These are phyloP conservation scores for Hanseniaspora sp. DNA, from an alignment of 1,139 yeast genomes.

Conservation along the genomic window DNA sequence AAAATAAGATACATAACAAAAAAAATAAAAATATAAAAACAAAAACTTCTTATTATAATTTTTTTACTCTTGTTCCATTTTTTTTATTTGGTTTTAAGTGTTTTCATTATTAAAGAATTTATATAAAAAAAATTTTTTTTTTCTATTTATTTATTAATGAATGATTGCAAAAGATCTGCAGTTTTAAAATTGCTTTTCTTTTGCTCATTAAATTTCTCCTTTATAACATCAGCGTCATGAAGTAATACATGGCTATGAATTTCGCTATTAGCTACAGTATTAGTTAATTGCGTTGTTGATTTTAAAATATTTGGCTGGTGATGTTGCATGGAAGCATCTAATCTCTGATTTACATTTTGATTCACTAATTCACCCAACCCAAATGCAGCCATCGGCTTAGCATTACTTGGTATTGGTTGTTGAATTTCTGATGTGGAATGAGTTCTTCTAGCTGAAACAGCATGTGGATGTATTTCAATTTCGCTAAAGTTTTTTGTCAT, in stretches of 20 bases:
- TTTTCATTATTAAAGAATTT: too few relatives aligned
- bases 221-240: not conserved
- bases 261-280: slow-evolving; percentile 6
- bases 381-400: not conserved
- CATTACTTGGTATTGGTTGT: not conserved
- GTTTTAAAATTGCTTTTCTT: not conserved
- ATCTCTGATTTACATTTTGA: not conserved
- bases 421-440: not conserved
- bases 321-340: not conserved
- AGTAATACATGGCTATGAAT: not conserved
- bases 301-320: not conserved
- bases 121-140: too few relatives aligned
- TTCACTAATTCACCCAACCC: not conserved
- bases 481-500: slow-evolving; percentile 8
- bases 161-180: slow-evolving; percentile 9
- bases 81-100: too few relatives aligned
- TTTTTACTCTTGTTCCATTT: too few relatives aligned
- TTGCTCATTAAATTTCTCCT: not conserved
- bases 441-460: not conserved
- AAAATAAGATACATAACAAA: not conserved
- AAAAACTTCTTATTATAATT: not conserved
- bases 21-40: not conserved
- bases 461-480: not conserved
- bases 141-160: not conserved
- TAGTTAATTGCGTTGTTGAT: slow-evolving; percentile 9